Base-by-base conservation (phyloP, 176 grass and related monocot genomes). In the Carex cristatella region DNA sequence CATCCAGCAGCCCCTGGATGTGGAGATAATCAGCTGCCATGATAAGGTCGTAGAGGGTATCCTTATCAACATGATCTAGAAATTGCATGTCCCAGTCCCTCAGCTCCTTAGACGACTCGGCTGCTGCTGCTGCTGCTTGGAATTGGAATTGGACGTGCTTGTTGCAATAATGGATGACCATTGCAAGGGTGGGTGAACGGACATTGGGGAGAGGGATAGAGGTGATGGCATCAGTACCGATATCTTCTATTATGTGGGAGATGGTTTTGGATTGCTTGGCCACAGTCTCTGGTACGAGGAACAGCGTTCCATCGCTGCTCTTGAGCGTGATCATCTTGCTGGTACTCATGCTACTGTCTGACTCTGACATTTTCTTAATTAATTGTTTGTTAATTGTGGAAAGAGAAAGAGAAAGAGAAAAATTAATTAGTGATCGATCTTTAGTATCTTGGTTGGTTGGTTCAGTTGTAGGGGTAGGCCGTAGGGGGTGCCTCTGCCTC, bases 181-280 rank as follows among this genome's bases (percentile, higher is more conserved):
- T 64, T 30, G 5, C 61, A 31, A 64, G 61, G 7, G 10, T 30
- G 2, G 18, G 4, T 10, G 61, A 0, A 10, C 23, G 3, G 23
- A 64, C 23, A 64, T 64, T 89, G 0, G 64, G 38, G 8, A 89
- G 10, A 13, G 83, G 87, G 28, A 89, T 85, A 35, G 18, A 4
- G n/a, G 18, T 44, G 2, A 64, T 37, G 55, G 18, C 23, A 23
- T 23, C 23, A 23, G 23, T 56, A 6, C 73, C 31, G 64, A 56
- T 76, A 2, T 89, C 87, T 59, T 89, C 87, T 55, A 89, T 85
- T 76, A 85, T 75, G 40, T 85, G 55, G 30, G 32, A 42, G 76
- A 89, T 62, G 3, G 61, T 85, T 83, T 56, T 33, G 15, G 83
- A 79, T 76, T 73, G 10, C 83, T 51, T 81, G 2, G 75, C 87